Evolutionary conservation across 768 basidiomycete species (phyloP).

Genomic region (Collybia nuda): DNA sequence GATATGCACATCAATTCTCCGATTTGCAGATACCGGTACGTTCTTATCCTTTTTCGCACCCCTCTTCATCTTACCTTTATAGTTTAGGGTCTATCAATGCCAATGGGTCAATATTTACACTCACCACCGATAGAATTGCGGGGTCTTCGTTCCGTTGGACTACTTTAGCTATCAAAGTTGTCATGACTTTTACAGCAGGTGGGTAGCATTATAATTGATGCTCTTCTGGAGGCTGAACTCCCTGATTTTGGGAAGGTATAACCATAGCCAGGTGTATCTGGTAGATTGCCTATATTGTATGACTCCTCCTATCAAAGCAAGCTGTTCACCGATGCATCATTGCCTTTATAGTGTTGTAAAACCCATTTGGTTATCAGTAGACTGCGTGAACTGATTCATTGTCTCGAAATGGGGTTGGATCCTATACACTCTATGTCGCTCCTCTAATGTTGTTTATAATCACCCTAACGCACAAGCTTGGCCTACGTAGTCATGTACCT

Average conservation of each 20-base stretch:
- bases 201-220: neutral
- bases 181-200: constrained; percentile 21
- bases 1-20: constrained; percentile 23
- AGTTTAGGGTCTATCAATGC: constrained; percentile 19
- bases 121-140: neutral
- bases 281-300: neutral
- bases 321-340: neutral
- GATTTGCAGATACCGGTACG: constrained; percentile 30
- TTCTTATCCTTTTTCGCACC: too few species aligned
- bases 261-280: constrained; percentile 5
- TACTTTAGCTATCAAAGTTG: constrained; percentile 17
- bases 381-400: neutral
- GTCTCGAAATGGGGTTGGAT: neutral
- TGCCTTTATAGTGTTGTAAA: neutral
- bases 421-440: neutral
- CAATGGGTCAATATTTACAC: neutral
- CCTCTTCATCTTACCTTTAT: neutral
- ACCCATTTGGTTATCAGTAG: neutral
- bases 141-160: constrained; percentile 18
- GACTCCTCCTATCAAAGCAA: neutral
- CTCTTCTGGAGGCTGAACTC: too few species aligned
- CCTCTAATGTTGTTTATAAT: neutral
- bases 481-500: too few species aligned
- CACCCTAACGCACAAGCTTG: too few species aligned
- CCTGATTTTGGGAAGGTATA: too few species aligned